Percentiles rank a stretch among this genome's conserved stretches.
Evolutionary conservation across 164 flowering plant species (phyloP).

Genomic region (Berberis vulgaris): DNA sequence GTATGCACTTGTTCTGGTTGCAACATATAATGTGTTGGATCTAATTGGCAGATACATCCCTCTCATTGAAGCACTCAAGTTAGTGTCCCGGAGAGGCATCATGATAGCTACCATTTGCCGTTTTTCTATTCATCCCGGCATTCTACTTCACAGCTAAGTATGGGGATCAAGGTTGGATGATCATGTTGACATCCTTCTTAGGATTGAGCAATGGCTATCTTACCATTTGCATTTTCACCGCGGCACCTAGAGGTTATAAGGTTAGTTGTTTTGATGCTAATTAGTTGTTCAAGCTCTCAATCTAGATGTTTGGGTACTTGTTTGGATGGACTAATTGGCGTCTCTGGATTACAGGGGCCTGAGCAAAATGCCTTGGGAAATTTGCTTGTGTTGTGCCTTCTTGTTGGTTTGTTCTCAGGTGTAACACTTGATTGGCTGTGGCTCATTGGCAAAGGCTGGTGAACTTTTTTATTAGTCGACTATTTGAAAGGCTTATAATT

Average conservation of each 20-base stretch:
- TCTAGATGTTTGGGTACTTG: no score
- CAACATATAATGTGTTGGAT: conserved; percentile 62
- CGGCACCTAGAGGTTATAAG: conserved; percentile 77
- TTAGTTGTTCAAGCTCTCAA: neutral
- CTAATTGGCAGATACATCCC: conserved; percentile 67
- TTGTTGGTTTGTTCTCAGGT: conserved; percentile 7
- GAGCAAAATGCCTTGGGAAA: conserved; percentile 68
- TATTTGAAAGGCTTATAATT: no score
- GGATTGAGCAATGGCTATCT: conserved; percentile 65
- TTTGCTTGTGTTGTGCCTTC: conserved; percentile 9
- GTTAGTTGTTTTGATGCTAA: conserved; percentile 21
- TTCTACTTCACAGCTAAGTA: conserved; percentile 76
- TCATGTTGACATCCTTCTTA: conserved; percentile 45
- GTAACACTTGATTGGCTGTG: conserved; percentile 16
- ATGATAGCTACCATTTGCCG: conserved; percentile 34
- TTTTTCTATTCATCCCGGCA: conserved; percentile 53
- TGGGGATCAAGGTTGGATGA: conserved; percentile 83
- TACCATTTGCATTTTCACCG: conserved; percentile 61
- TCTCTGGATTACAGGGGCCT: conserved; percentile 40
- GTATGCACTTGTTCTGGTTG: conserved; percentile 72
- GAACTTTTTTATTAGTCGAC: neutral
- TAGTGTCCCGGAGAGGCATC: conserved; percentile 44
- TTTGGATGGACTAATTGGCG: no score
- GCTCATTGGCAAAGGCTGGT: conserved; percentile 19
- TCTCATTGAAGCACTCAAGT: conserved; percentile 30